A percentile compares a stretch with the other conserved stretches of the same genome.
These are phyloP conservation scores for Backusella australiensis DNA, from an alignment of 192 early-diverging fungal genomes.

Conservation along the genomic window DNA sequence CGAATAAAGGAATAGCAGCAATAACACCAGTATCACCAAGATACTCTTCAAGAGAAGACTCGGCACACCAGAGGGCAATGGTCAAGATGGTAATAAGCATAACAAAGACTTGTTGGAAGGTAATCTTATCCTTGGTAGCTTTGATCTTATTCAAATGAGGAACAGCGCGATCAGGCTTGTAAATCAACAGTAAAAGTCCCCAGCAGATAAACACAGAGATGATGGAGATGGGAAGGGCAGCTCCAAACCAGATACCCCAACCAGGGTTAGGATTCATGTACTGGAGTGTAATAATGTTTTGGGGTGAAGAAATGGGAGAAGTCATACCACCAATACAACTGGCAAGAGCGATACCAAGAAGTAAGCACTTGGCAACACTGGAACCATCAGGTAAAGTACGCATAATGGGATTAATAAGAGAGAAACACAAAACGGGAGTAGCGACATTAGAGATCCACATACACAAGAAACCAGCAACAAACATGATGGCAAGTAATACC, in stretches of 20 bases:
- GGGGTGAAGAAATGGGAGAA: constrained; percentile 76
- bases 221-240: constrained; percentile 65
- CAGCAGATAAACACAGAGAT: constrained; percentile 63
- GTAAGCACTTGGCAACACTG: constrained; percentile 60
- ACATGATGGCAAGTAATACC: constrained; percentile 76
- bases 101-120: constrained; percentile 56
- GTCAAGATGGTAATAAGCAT: constrained; percentile 56
- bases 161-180: constrained; percentile 52
- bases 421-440: constrained; percentile 77
- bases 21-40: constrained; percentile 78
- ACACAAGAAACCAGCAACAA: constrained; percentile 67
- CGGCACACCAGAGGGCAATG: constrained; percentile 72
- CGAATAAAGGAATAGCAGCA: constrained; percentile 74
- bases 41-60: constrained; percentile 49
- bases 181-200: constrained; percentile 60
- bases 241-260: constrained; percentile 74
- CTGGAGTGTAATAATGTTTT: constrained; percentile 75
- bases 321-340: constrained; percentile 77
- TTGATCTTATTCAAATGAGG: constrained; percentile 47
- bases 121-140: constrained; percentile 42
- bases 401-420: constrained; percentile 67
- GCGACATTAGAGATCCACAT: constrained; percentile 87
- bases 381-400: constrained; percentile 61
- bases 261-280: constrained; percentile 66
- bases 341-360: constrained; percentile 78